Percentiles rank a stretch among this genome's conserved stretches.
Conservation (phyloP, 2,329 filamentous ascomycete genomes). For the Alternaria burnsii region DNA sequence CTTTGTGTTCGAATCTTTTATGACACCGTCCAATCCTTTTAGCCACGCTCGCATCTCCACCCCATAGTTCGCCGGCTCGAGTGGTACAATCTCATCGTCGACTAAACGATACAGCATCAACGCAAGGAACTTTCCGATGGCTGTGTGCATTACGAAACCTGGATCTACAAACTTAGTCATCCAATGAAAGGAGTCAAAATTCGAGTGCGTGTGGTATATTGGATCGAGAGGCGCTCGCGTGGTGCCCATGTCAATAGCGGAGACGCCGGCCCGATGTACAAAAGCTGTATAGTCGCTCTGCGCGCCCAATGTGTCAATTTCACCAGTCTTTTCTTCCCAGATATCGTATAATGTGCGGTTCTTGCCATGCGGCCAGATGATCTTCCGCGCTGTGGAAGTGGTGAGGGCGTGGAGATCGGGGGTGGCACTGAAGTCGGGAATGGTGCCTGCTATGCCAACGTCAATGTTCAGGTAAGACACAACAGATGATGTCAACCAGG, state of each 20-base stretch:
- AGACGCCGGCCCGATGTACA: slow-evolving; percentile 52
- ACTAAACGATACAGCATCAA: slow-evolving; percentile 54
- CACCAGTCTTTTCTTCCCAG: slow-evolving; percentile 49
- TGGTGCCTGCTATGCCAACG: slow-evolving; percentile 56
- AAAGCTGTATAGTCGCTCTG: slow-evolving; percentile 59
- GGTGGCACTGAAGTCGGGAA: slow-evolving; percentile 48
- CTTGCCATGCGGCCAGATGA: slow-evolving; percentile 50
- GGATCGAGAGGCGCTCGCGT: slow-evolving; percentile 48
- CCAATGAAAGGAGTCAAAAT: slow-evolving; percentile 60
- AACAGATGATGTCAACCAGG: slow-evolving; percentile 54
- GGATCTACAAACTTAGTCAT: slow-evolving; percentile 61
- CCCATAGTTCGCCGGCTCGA: slow-evolving; percentile 50
- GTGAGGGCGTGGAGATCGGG: slow-evolving; percentile 52
- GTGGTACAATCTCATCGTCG: slow-evolving; percentile 49
- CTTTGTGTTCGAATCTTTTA: slow-evolving; percentile 8
- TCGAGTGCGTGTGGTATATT: slow-evolving; percentile 58
- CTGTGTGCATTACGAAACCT: slow-evolving; percentile 58
- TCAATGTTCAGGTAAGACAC: slow-evolving; percentile 61
- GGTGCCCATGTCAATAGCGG: slow-evolving; percentile 54
- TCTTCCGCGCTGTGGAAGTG: slow-evolving; percentile 48
- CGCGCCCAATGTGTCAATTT: slow-evolving; percentile 54
- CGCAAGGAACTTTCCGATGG: slow-evolving; percentile 57
- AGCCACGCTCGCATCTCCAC: slow-evolving; percentile 48
- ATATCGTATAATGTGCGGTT: slow-evolving; percentile 56
- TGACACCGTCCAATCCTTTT: slow-evolving; percentile 35